A percentile compares a stretch with the other conserved stretches of the same genome.
Evolutionary conservation across 2,329 filamentous ascomycete genomes (phyloP).

Genomic region (Paraconiothyrium brasiliense): DNA sequence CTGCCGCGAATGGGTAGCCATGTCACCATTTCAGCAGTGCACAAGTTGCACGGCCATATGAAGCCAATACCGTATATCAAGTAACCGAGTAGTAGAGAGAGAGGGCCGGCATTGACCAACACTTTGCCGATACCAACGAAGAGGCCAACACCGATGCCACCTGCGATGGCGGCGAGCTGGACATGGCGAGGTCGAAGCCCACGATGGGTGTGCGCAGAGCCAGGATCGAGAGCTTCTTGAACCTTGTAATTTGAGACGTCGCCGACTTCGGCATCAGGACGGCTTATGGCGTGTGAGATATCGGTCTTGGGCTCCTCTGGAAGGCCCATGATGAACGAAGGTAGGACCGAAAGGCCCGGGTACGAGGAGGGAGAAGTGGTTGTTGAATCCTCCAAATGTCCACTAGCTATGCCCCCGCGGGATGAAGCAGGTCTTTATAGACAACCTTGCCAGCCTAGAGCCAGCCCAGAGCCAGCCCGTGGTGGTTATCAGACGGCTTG

Average conservation of each 20-base stretch:
- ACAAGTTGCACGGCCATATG: conserved; percentile 62
- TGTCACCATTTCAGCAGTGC: conserved; percentile 81
- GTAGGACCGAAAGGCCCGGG: background rate
- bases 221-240: conserved; percentile 1
- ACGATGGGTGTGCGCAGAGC: conserved; percentile 2
- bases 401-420: background rate
- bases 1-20: conserved; percentile 79
- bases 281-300: background rate
- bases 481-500: background rate
- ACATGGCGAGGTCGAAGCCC: conserved; percentile 4
- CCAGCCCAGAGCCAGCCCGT: background rate
- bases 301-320: background rate
- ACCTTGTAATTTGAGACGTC: background rate
- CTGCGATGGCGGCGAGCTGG: background rate
- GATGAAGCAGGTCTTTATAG: background rate
- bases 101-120: conserved; percentile 56
- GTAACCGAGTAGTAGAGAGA: conserved; percentile 76
- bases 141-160: conserved; percentile 45
- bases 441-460: background rate
- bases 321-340: background rate
- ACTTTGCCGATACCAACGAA: conserved; percentile 68
- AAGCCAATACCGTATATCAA: conserved; percentile 59
- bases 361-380: background rate
- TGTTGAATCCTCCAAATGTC: background rate
- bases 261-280: conserved; percentile 1